Base-by-base conservation (phyloP, 1,284 basidiomycete genomes). In the Microbotryum intermedium region DNA sequence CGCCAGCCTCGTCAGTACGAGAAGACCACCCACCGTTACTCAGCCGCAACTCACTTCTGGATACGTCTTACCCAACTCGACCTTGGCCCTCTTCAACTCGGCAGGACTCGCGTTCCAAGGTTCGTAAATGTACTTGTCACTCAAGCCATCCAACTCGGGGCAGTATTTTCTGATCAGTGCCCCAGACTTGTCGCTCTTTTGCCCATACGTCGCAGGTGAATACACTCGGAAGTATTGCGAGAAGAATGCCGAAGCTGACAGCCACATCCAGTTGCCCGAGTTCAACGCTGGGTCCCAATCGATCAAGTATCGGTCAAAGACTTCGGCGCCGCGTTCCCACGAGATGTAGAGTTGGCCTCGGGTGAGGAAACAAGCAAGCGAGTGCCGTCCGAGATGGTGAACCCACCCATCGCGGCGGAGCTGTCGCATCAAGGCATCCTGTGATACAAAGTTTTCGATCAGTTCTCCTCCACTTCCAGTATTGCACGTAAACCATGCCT, bases 301-400 rank as follows among this genome's bases (percentile, higher is more conserved):
- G 29, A 70, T 70, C 59, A 61, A 69, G 70, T 75, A 69, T 48
- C 70, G 64, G 53, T 81, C 79, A 73, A 81, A 79, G 30, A 80
- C 77, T 62, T 81, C 79, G 60, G 77, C 78, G 29, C 81, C 80
- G 53, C 78, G 71, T 67, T 82, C 81, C 80, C 79, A 82, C 9
- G 77, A 77, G 64, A 81, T 78, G 72, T 81, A 80, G 66, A 79
- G 78, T 66, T 82, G 79, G 20, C 80, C 79, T 50, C 80, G 74
- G 10, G 78, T 79, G 23, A 81, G 71, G 71, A 79, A 81, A 67
- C 78, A 80, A 8, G 82, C 82, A 50, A 81, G 79, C 11, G 75
- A 77, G 70, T 80, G 79, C 57, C 81, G 72, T 18, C 78, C 79
- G 30, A 80, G 74, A 69, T 80, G 76, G 73, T 78, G 77, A 53